These are phyloP conservation scores for Didymella keratinophila DNA, from an alignment of 2,329 filamentous ascomycete genomes.

Conservation along the genomic window DNA sequence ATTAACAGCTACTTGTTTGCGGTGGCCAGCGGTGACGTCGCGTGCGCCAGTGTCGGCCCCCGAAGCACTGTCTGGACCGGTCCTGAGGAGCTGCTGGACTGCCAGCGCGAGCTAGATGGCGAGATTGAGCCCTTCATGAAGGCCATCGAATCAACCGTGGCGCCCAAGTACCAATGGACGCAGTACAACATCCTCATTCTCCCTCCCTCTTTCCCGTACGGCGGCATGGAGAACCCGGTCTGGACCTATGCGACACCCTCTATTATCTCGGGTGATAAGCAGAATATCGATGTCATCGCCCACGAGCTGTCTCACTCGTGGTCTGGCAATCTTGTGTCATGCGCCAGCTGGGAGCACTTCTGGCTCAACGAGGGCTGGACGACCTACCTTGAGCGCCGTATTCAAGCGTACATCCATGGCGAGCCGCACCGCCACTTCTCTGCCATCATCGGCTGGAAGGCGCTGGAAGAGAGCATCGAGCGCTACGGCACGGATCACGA, in stretches of 20 bases:
- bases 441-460: conserved; percentile 95
- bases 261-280: conserved; percentile 80
- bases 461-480: conserved; percentile 79
- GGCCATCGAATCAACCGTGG: conserved; percentile 80
- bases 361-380: conserved; percentile 86
- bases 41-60: conserved; percentile 83
- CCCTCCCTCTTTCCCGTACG: conserved; percentile 72
- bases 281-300: conserved; percentile 96
- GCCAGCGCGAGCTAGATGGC: conserved; percentile 88
- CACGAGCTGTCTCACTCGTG: conserved; percentile 81
- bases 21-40: conserved; percentile 84
- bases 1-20: conserved; percentile 96
- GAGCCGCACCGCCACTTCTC: conserved; percentile 90
- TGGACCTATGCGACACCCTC: conserved; percentile 96
- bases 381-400: conserved; percentile 88
- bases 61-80: conserved; percentile 85
- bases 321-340: conserved; percentile 86
- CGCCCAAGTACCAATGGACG: conserved; percentile 85
- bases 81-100: conserved; percentile 82
- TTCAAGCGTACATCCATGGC: conserved; percentile 78
- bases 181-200: conserved; percentile 93
- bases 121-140: conserved; percentile 94
- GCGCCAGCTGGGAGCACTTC: conserved; percentile 83
- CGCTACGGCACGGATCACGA: conserved; percentile 84
- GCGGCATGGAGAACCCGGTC: conserved; percentile 87